Conservation (phyloP, 495 filamentous ascomycete species). For the Annulohypoxylon stygium region DNA sequence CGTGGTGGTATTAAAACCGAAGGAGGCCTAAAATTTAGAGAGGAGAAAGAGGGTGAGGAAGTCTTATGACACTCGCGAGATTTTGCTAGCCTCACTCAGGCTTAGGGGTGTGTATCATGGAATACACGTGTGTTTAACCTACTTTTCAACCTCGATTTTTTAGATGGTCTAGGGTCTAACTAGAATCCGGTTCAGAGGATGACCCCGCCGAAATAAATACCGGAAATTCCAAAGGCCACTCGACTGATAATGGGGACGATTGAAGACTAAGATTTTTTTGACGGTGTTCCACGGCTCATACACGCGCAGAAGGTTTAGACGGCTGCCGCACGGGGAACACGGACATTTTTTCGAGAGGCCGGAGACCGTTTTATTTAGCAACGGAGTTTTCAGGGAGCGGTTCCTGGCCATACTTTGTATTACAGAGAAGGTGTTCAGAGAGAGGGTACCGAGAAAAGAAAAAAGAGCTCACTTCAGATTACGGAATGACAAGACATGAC, state of each 20-base stretch:
- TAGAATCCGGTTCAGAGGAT: not conserved
- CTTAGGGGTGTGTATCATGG: conserved; percentile 1
- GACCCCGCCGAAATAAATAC: not conserved
- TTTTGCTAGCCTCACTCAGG: conserved; percentile 4
- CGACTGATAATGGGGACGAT: conserved; percentile 33
- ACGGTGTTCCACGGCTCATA: conserved; percentile 28
- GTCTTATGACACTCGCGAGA: conserved; percentile 51
- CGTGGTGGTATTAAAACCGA: conserved; percentile 76
- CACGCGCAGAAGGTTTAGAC: conserved; percentile 30
- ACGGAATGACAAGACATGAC: too few species aligned
- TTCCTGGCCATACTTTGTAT: conserved; percentile 23
- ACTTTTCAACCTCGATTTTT: conserved; percentile 23
- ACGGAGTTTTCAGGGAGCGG: conserved; percentile 31
- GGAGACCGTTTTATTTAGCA: conserved; percentile 22
- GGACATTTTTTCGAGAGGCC: conserved; percentile 7
- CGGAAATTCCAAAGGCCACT: conserved; percentile 13
- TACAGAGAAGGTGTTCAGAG: not conserved
- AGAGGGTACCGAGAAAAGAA: conserved; percentile 15
- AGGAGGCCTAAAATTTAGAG: conserved; percentile 75
- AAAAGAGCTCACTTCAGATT: conserved; percentile 21
- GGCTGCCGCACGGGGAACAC: conserved; percentile 5
- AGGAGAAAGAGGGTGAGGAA: conserved; percentile 71
- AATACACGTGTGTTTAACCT: conserved; percentile 17
- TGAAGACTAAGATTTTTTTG: conserved; percentile 34
- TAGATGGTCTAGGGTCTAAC: not conserved